Base-by-base conservation (phyloP, 148 eudicot genomes). In the Euryodendron excelsum region DNA sequence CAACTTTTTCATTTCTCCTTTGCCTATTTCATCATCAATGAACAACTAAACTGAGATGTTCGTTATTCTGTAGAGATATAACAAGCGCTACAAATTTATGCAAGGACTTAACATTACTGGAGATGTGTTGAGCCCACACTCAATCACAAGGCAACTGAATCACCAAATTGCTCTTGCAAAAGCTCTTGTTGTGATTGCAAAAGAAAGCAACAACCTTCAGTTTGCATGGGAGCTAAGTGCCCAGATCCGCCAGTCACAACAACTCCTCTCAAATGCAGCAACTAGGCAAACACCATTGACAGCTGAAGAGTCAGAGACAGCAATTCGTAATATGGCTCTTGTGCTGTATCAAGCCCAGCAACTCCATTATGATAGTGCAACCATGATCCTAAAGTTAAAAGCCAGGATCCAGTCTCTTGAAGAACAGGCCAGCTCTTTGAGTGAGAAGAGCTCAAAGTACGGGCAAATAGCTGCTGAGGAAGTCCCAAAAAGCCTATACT, bases 381-480 rank as follows among this genome's bases (percentile, higher is more conserved):
- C 93, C 69, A 90, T 90, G 93, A 92, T 92, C 53, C 90, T 92
- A 93, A 86, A 88, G 79, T 84, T 92, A n/a, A 92, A 92, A 85
- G 93, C 92, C 70, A 92, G 85, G 80, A 90, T 92, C 39, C 94
- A 90, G 77, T 89, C 87, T 62, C 90, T 92, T 36, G 94, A 92
- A 84, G 97, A 92, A 74, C 90, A 89, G 75, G 81, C 86, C 91
- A 89, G 78, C 79, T 80, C 88, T 21, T 85, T 92, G 31, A 90
- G 53, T 72, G 97, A 90, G 64, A 92, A 89, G 77, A 92, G 94
- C 76, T 81, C 88, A 0, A 90, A 90, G 60, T 92, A 87, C 84
- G 94, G 94, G 41, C 94, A 92, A 74, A 92, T 92, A 50, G 94
- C 93, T 37, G 97, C 97, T 33, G 97, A 92, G 84, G 97, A 90